These are phyloP conservation scores for Alternaria sp. DNA, from an alignment of 2,329 filamentous ascomycete genomes.

Conservation along the genomic window DNA sequence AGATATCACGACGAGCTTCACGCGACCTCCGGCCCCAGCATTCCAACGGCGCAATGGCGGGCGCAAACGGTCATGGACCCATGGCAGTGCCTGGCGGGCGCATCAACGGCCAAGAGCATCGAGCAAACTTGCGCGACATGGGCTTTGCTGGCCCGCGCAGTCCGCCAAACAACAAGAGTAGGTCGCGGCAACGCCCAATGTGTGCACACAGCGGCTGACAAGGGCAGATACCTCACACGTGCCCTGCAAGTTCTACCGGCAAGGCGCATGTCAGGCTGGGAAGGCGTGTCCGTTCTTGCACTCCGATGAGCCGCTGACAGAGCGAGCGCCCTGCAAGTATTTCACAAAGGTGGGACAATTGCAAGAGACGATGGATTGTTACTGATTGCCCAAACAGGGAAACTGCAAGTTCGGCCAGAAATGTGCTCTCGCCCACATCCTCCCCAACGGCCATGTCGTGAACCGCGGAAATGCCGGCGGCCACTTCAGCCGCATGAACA, in stretches of 20 bases:
- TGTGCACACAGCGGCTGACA: slow-evolving; percentile 26
- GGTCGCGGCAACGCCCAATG: neutral
- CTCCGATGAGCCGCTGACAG: slow-evolving; percentile 82
- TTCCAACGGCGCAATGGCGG: slow-evolving; percentile 45
- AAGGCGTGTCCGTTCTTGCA: slow-evolving; percentile 96
- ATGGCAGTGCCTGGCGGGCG: slow-evolving; percentile 49
- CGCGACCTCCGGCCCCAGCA: slow-evolving; percentile 41
- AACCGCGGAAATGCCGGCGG: slow-evolving; percentile 68
- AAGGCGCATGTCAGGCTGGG: slow-evolving; percentile 94
- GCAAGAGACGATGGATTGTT: neutral
- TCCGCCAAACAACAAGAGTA: slow-evolving; percentile 61
- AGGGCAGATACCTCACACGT: slow-evolving; percentile 88
- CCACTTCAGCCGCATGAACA: slow-evolving; percentile 74
- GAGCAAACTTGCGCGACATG: slow-evolving; percentile 47
- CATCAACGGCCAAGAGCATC: slow-evolving; percentile 42
- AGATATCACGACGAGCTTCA: slow-evolving; percentile 38
- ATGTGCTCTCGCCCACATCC: slow-evolving; percentile 94
- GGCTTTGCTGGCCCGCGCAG: slow-evolving; percentile 54
- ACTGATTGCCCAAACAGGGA: slow-evolving; percentile 65
- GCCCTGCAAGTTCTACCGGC: slow-evolving; percentile 98
- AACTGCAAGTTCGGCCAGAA: slow-evolving; percentile 99
- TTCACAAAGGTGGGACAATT: slow-evolving; percentile 83
- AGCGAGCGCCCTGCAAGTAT: slow-evolving; percentile 94
- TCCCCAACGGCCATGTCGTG: slow-evolving; percentile 90
- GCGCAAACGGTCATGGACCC: slow-evolving; percentile 46